Base-by-base conservation (phyloP, 2,329 filamentous ascomycete species). In the Albophoma yamanashiensis region DNA sequence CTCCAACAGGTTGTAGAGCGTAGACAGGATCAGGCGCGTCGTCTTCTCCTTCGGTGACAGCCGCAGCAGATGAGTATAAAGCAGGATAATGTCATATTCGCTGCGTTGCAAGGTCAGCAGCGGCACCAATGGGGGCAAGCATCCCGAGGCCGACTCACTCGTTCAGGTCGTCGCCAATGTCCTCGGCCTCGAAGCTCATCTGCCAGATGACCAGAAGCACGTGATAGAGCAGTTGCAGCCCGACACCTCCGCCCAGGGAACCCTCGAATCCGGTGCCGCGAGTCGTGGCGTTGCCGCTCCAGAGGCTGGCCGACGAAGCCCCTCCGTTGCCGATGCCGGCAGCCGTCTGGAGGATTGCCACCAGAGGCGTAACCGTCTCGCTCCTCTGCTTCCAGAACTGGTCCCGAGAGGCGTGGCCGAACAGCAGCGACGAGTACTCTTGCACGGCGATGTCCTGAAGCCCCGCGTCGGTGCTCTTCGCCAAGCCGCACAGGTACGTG, bases 11-110 rank as follows among this genome's bases (percentile, higher is more conserved):
- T 96, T 97, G 72, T 89, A 84, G 47, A 99, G 83, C 9, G 93
- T 97, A 12, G 92, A 92, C 53, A 97, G 82, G 55, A 97, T 84
- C 59, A 99, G 82, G 38, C 94, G 87, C 0, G 93, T 97, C 1
- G 93, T 97, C 81, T 99, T 99, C 73, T 97, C 94, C 75, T 99
- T 99, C 53, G 93, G 92, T 2, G 94, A 97, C 50, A 96, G 80
- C 59, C 92, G 89, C 59, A 99, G 81, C 43, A 99, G 86, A 65
- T 95, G 89, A n/a, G 90, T 92, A 74, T 96, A 97, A 53, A 97
- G 84, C 55, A 92, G 82, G 64, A 97, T 83, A 66, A 97, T 88
- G 69, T 97, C 92, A 75, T 96, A 91, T 75, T 97, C 92, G 67
- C 92, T 96, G n/a, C n/a, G 65, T 27, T n/a, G 9, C 22, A 2